Base-by-base conservation (phyloP, 352 stramenopile genomes). In the Phytophthora foliorum region DNA sequence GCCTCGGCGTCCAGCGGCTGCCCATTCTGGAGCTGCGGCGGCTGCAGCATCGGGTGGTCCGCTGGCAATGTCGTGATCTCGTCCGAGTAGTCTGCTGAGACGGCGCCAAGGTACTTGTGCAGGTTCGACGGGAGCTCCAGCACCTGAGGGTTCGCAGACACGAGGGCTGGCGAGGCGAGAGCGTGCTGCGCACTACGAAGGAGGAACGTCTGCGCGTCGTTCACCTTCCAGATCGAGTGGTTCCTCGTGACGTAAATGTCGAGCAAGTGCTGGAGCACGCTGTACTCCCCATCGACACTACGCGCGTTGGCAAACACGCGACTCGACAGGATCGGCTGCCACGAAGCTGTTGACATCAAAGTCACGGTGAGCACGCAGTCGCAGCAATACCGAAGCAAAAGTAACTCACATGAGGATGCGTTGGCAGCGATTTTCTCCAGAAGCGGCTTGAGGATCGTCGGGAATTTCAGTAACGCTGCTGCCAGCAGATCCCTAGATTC, bases 41-140 rank as follows among this genome's bases (percentile, higher is more conserved):
- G 88, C 61, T 92, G 88, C 73, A 94, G 72, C 86, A 96, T 96
- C 59, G 89, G 89, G 46, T 96, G 87, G 50, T 96, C 89, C 0
- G 81, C 74, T 2, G 89, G 89, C 58, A 96, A 55, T 67, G 86
- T 96, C 54, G 89, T 95, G 64, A 96, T 88, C 48, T 96, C 89
- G 52, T 96, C 89, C 76, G 87, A 93, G 65, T 90, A 96, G 64
- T 96, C 88, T 57, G 78, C 82, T 34, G 63, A 68, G 38, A 92
- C 69, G 11, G 88, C 87, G 22, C 85, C 77, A 63, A 83, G 70
- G 67, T 96, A 94, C 70, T 94, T 96, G 66, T 86, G 63, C 21
- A 94, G 62, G 27, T 77, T 75, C 32, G 77, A 19, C 2, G 81
- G 86, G 0, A 93, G 81, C 62, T 89, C 75, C 42, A 81, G 52